A percentile compares a stretch with the other conserved stretches of the same genome.
phyloP scores from a whole-genome alignment of 306 rosid species.

The Lithocarpus polystachyus region DNA sequence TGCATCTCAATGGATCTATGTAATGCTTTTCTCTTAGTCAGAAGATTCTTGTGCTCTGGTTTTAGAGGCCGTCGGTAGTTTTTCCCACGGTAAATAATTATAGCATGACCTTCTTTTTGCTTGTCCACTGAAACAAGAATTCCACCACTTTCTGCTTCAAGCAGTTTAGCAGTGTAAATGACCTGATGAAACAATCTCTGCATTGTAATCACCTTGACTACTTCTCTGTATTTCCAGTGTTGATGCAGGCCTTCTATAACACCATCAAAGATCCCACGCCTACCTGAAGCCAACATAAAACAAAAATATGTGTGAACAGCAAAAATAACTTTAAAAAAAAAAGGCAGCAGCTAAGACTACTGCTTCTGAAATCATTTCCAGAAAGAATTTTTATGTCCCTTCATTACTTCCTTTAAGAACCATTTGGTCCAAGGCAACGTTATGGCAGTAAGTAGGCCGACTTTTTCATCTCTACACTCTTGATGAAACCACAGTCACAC shows the following conservation, averaged over 20 bases:
- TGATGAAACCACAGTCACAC: not conserved
- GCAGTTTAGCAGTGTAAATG: conserved; percentile 55
- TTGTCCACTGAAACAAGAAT: conserved; percentile 71
- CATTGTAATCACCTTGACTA: conserved; percentile 81
- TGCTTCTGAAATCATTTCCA: not conserved
- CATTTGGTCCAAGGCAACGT: not conserved
- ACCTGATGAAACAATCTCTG: conserved; percentile 58
- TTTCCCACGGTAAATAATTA: conserved; percentile 82
- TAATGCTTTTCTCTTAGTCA: conserved; percentile 72
- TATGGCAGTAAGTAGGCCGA: not conserved
- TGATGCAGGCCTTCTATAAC: conserved; percentile 80
- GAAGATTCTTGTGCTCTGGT: conserved; percentile 43
- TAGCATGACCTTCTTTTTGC: conserved; percentile 70
- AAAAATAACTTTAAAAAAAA: not conserved
- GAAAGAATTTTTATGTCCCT: not conserved
- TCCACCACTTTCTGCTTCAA: conserved; percentile 85
- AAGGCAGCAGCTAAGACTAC: not conserved
- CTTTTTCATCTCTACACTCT: not conserved
- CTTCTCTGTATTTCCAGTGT: conserved; percentile 90
- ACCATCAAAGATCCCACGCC: conserved; percentile 86
- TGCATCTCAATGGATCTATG: conserved; percentile 76
- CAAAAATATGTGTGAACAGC: conserved; percentile 2
- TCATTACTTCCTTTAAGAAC: not conserved
- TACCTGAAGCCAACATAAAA: conserved; percentile 48
- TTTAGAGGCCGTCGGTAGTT: conserved; percentile 59